Conservation (phyloP, 331 rosid species). For the Dryas integrifolia region DNA sequence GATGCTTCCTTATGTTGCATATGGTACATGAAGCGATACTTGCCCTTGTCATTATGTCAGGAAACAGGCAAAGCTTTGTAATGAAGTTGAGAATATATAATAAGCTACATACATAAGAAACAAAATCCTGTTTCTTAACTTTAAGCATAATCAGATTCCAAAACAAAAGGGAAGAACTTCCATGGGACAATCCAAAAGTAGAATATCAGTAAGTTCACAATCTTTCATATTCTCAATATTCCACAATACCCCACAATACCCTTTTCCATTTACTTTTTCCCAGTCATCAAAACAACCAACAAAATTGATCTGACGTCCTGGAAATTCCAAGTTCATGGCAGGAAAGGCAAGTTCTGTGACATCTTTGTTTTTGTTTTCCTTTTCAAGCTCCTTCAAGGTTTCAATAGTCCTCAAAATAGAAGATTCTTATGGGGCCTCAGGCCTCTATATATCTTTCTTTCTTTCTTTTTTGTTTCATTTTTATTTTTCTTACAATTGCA, state of each 20-base stretch:
- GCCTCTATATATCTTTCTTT: no score
- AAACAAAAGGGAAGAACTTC: slow-evolving; percentile 22
- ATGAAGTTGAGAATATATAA: slow-evolving; percentile 46
- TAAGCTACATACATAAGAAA: neutral
- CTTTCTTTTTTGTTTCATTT: no score
- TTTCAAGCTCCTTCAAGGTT: neutral
- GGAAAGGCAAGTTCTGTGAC: slow-evolving; percentile 55
- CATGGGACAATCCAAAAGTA: slow-evolving; percentile 18
- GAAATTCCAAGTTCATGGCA: slow-evolving; percentile 38
- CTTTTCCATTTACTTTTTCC: slow-evolving; percentile 26
- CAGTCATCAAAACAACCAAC: slow-evolving; percentile 25
- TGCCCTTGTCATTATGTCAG: slow-evolving; percentile 39
- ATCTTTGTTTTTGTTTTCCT: neutral
- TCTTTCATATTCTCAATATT: slow-evolving; percentile 33
- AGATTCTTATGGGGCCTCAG: slow-evolving; percentile 11
- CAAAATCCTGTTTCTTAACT: slow-evolving; percentile 19
- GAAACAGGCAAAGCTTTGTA: slow-evolving; percentile 28
- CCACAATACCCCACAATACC: slow-evolving; percentile 25
- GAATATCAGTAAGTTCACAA: slow-evolving; percentile 25
- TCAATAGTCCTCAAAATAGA: neutral
- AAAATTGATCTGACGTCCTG: slow-evolving; percentile 21
- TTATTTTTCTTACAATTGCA: slow-evolving; percentile 31
- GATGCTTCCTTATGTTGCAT: slow-evolving; percentile 30
- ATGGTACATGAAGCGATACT: slow-evolving; percentile 41
- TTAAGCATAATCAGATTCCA: slow-evolving; percentile 49